Evolutionary conservation across 2,329 filamentous ascomycete species (phyloP).

Genomic region (Botrytis fragariae): DNA sequence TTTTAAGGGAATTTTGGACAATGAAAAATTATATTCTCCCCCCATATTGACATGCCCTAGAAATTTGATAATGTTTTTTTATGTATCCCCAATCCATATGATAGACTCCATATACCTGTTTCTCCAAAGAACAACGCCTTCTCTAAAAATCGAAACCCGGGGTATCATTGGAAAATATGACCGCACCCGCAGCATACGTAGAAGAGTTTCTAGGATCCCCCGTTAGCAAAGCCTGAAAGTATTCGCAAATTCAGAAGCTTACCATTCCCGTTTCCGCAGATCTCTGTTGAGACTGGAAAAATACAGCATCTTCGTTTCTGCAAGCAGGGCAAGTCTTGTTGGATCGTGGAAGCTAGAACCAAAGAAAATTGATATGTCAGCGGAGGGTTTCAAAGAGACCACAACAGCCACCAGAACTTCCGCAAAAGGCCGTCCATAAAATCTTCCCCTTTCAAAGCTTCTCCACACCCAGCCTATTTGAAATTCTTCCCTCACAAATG

Average conservation of each 20-base stretch:
- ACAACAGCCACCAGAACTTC: slow-evolving; percentile 17
- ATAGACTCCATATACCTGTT: slow-evolving; percentile 12
- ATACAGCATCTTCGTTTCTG: slow-evolving; percentile 85
- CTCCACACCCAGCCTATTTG: neutral
- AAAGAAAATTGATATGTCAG: slow-evolving; percentile 43
- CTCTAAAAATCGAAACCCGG: slow-evolving; percentile 16
- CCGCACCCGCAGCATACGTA: slow-evolving; percentile 94
- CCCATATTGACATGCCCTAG: slow-evolving; percentile 4
- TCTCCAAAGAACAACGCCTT: slow-evolving; percentile 18
- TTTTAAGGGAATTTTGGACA: slow-evolving; percentile 10
- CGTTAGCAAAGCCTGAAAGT: slow-evolving; percentile 25
- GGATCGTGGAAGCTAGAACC: slow-evolving; percentile 79
- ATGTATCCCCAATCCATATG: slow-evolving; percentile 23
- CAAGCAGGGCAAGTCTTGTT: slow-evolving; percentile 84
- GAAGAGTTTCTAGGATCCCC: slow-evolving; percentile 69
- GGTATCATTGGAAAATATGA: slow-evolving; percentile 68
- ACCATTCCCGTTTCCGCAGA: slow-evolving; percentile 98
- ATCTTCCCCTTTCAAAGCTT: slow-evolving; percentile 14
- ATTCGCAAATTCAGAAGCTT: slow-evolving; percentile 41
- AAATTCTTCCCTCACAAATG: slow-evolving; percentile 39
- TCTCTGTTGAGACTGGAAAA: slow-evolving; percentile 98
- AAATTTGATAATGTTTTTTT: neutral
- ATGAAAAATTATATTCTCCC: slow-evolving; percentile 9
- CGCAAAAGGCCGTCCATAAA: neutral
- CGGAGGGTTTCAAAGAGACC: slow-evolving; percentile 29